These are phyloP conservation scores for Zelopaecilomyces penicillatus DNA, from an alignment of 2,329 filamentous ascomycete species.

Conservation along the genomic window DNA sequence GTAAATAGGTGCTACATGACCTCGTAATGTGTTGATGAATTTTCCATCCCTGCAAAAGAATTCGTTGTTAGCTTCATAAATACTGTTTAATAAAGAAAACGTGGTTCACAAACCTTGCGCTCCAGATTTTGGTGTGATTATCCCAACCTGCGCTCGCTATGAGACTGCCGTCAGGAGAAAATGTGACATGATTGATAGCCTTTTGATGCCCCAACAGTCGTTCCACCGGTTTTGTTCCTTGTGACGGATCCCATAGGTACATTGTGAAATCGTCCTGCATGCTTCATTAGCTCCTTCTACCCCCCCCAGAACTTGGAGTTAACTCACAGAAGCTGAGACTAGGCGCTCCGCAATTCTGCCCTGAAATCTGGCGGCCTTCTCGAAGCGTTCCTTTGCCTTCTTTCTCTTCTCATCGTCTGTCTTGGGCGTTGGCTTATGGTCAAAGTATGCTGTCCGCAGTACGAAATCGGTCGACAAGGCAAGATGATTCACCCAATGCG, in stretches of 20 bases:
- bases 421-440: conserved; percentile 64
- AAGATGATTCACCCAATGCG: conserved; percentile 93
- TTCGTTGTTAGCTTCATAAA: conserved; percentile 10
- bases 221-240: conserved; percentile 75
- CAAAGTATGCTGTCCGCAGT: conserved; percentile 75
- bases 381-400: conserved; percentile 74
- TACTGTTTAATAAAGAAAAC: background rate
- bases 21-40: conserved; percentile 80
- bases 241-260: conserved; percentile 83
- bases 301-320: background rate
- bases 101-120: conserved; percentile 50
- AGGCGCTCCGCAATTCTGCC: conserved; percentile 74
- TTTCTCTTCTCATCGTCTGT: conserved; percentile 61
- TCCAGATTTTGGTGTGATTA: conserved; percentile 92
- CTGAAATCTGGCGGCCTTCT: conserved; percentile 71
- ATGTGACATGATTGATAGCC: conserved; percentile 90
- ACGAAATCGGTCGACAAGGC: conserved; percentile 90
- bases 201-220: conserved; percentile 91
- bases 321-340: conserved; percentile 63
- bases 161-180: conserved; percentile 79
- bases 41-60: conserved; percentile 46
- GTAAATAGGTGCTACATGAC: conserved; percentile 85
- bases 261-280: conserved; percentile 79
- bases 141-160: conserved; percentile 89
- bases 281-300: background rate